phyloP scores from a whole-genome alignment of 1,139 yeast species.

The Kazachstania sp. region DNA sequence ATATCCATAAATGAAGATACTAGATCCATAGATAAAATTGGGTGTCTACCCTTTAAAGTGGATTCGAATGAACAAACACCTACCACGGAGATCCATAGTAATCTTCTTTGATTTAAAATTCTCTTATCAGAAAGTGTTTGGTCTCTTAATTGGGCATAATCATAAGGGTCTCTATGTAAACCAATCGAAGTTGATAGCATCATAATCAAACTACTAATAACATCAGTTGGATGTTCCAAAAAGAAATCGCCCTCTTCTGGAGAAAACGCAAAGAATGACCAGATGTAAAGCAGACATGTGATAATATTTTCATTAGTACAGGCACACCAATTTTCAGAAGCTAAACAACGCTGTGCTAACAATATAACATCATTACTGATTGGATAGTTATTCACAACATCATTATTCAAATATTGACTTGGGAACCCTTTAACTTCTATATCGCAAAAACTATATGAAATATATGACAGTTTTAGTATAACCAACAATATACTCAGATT shows the following conservation, averaged over 20 bases:
- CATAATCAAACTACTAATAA: conserved; percentile 23
- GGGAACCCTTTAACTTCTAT: conserved; percentile 8
- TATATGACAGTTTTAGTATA: conserved; percentile 23
- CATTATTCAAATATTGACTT: conserved; percentile 10
- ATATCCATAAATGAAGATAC: conserved; percentile 17
- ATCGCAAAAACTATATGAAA: conserved; percentile 18
- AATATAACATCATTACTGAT: conserved; percentile 24
- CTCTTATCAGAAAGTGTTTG: conserved; percentile 16
- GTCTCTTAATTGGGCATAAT: conserved; percentile 22
- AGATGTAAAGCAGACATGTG: conserved; percentile 26
- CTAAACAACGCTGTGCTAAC: conserved; percentile 23
- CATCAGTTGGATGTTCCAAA: conserved; percentile 29
- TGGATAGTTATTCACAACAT: conserved; percentile 19
- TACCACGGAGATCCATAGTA: conserved; percentile 24
- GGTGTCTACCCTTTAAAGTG: conserved; percentile 25
- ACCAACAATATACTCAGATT: conserved; percentile 22
- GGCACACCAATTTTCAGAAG: conserved; percentile 26
- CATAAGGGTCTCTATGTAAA: conserved; percentile 28
- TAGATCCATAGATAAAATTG: conserved; percentile 14
- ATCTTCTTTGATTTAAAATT: conserved; percentile 24
- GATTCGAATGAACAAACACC: conserved; percentile 23
- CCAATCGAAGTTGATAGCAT: conserved; percentile 29
- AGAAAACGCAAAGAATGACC: conserved; percentile 29
- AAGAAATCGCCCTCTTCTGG: conserved; percentile 31
- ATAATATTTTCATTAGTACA: conserved; percentile 29